Conservation (phyloP, 1,284 basidiomycete genomes). For the Acaromyces ingoldii region DNA sequence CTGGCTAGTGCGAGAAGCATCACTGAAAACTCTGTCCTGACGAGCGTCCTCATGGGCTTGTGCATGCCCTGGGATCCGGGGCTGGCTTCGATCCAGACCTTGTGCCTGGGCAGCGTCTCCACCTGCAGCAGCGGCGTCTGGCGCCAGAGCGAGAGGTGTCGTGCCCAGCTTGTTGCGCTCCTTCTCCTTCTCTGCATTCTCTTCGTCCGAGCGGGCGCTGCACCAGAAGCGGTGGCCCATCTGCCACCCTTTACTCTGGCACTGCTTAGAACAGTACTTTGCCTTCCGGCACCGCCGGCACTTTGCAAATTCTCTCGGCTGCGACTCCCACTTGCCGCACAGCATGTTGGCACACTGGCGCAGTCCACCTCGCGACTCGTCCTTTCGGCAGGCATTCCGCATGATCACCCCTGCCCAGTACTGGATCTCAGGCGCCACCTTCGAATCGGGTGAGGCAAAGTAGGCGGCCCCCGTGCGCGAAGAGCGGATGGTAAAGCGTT, state of each 20-base stretch:
- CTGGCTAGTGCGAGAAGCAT: too few species aligned
- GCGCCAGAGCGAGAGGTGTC: not conserved
- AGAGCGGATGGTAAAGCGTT: constrained; percentile 89
- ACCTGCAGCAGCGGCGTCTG: not conserved
- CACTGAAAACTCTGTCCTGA: too few species aligned
- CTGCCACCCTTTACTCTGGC: constrained; percentile 94
- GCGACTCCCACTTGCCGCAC: constrained; percentile 90
- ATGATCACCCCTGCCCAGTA: constrained; percentile 99
- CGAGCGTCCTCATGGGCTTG: too few species aligned
- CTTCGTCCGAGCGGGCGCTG: constrained; percentile 43
- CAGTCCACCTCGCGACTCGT: constrained; percentile 75
- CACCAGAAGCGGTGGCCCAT: constrained; percentile 78
- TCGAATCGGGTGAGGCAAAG: constrained; percentile 54
- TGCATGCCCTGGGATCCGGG: not conserved
- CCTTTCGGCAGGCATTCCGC: constrained; percentile 97
- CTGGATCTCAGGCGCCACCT: constrained; percentile 83
- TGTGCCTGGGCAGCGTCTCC: not conserved
- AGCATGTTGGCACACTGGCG: constrained; percentile 88
- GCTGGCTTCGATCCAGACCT: too few species aligned
- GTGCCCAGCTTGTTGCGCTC: constrained; percentile 11
- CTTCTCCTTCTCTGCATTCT: constrained; percentile 26
- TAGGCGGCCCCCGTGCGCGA: constrained; percentile 64
- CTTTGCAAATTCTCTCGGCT: constrained; percentile 93
- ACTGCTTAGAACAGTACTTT: constrained; percentile 97
- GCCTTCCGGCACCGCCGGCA: constrained; percentile 92